Evolutionary conservation across 1,284 basidiomycete species (phyloP), one percentile per base, ranked within the genome.

Genomic region (Ustilago xerochloae): DNA sequence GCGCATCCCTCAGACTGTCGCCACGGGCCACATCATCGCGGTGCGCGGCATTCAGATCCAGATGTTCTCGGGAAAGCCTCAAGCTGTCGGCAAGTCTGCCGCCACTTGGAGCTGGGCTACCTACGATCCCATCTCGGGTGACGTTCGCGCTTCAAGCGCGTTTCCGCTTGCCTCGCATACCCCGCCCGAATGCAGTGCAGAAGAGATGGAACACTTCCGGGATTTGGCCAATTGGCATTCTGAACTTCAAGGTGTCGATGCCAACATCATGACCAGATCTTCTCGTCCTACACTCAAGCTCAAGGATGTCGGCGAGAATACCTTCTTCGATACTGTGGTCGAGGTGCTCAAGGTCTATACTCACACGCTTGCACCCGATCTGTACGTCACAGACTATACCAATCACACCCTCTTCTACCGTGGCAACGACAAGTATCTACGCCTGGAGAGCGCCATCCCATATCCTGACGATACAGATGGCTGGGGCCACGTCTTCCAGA

Each of bases 381-480:
- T 81, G 30, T 81, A 80, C 62, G 75, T 81, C 30, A 75, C 80
- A n/a, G 80, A 81, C 57, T 81, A 79, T 46, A 77, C 78, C 49
- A 49, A 57, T 12, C 68, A 81, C 49, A n/a, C 60, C 1, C 58
- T 65, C 30, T 75, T 80, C 53, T 74, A 54, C 18, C 58, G 62
- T 22, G 71, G 69, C 24, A 77, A 75, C 55, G 77, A 80, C 63
- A 69, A 71, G 43, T 67, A 74, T 38, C 59, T 72, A 10, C 43
- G 36, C 4, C 36, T 58, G 12, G 63, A 70, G 6, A 61, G 30
- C 29, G 12, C 45, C 16, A 22, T 72, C 10, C 61, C 62, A 3
- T 72, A 76, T 35, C 69, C 69, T 6, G 68, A 72, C 39, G 58
- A 66, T 22, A 48, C 54, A 16, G 65, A 70, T 29, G 67, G 75